Evolutionary conservation across 176 grass and related monocot genomes (phyloP), one percentile per base, ranked within the genome.

Genomic region (Paspalum vaginatum): DNA sequence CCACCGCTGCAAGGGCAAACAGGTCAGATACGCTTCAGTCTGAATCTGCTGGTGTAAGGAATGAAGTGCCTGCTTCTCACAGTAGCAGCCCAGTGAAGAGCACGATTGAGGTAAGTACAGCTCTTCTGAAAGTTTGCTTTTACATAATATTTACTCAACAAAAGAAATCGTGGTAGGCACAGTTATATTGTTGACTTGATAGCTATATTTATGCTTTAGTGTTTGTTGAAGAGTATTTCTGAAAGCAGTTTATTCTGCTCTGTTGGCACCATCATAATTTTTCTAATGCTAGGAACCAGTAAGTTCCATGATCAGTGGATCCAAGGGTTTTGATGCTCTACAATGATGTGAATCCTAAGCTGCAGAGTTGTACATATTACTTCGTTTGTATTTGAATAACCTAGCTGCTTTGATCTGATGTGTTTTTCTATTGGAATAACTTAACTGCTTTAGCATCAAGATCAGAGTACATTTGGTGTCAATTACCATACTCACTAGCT

Each of bases 71-170:
- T 75, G 45, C 65, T 70, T 89, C 79, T 83, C 32, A 84, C 50
- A 87, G 54, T 58, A 89, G 89, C 64, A 79, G 91, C 43, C 65
- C 60, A 7, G 86, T 25, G 45, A 88, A 74, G 73, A 85, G 80
- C 18, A 15, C 68, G 14, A 49, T 62, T 72, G 61, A 66, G 87
- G 93, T 86, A 88, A 89, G 78, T 73, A 76, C 12, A 37, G 20
- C 48, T 32, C 15, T 72, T 43, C 13, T 51, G 25, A 18, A 82
- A 52, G 43, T 45, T 15, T 38, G 8, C 0, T 26, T 61, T 62
- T 71, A 55, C 32, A 80, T 74, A 65, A 15, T 50, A 12, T 64
- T 45, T 82, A 54, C 64, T 61, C 38, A 56, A 70, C 24, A 27
- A 76, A 68, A 62, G 61, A 22, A 22, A 76, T 37, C 16, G 26